A percentile compares a stretch with the other conserved stretches of the same genome.
phyloP scores from a whole-genome alignment of 1,139 yeast genomes.

The Taphrina flavorubra region DNA sequence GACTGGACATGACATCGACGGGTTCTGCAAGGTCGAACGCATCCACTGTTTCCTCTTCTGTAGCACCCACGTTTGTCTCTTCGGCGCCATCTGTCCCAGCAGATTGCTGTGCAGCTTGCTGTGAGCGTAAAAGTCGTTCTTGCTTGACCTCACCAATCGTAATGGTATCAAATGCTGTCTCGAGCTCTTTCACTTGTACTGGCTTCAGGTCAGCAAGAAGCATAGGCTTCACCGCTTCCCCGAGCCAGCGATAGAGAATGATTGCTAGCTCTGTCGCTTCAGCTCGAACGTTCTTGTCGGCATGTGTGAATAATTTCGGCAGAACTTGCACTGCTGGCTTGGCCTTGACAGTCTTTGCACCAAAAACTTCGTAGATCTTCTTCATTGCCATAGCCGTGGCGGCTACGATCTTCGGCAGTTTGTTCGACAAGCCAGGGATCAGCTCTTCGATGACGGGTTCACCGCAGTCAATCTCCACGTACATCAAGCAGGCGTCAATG shows the following conservation, averaged over 20 bases:
- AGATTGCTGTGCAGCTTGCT: conserved; percentile 52
- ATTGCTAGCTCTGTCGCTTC: conserved; percentile 75
- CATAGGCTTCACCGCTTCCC: conserved; percentile 64
- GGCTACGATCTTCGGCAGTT: conserved; percentile 79
- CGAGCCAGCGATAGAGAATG: conserved; percentile 78
- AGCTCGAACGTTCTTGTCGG: conserved; percentile 83
- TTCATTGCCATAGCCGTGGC: conserved; percentile 66
- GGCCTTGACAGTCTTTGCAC: conserved; percentile 71
- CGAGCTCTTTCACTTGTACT: conserved; percentile 85
- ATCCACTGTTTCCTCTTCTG: conserved; percentile 53
- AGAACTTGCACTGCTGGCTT: conserved; percentile 64
- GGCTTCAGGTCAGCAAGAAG: conserved; percentile 81
- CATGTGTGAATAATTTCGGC: conserved; percentile 78
- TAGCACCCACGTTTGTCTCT: conserved; percentile 49
- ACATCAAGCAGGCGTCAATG: conserved; percentile 64
- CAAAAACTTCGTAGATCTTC: conserved; percentile 67
- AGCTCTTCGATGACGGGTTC: conserved; percentile 71
- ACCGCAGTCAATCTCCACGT: conserved; percentile 71
- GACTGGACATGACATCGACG: conserved; percentile 65
- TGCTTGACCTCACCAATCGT: conserved; percentile 60
- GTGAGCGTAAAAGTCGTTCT: conserved; percentile 62
- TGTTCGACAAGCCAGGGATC: conserved; percentile 65
- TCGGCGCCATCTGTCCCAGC: conserved; percentile 45
- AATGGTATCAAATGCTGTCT: conserved; percentile 66
- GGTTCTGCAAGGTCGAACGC: conserved; percentile 64